These are phyloP conservation scores for Tricholoma flavovirens DNA, from an alignment of 768 basidiomycete genomes.

Conservation along the genomic window DNA sequence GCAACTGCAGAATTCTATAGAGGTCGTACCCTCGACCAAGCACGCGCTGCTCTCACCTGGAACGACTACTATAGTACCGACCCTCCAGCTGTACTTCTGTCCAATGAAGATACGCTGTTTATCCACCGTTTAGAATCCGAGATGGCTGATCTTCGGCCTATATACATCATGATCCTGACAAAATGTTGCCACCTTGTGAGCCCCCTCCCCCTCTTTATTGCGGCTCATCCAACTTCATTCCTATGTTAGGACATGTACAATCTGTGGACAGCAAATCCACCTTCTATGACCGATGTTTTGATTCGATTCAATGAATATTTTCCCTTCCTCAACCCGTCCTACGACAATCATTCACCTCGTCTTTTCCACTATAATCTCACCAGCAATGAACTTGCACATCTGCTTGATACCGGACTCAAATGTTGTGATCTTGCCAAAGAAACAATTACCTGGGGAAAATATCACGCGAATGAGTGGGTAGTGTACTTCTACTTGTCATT, in stretches of 20 bases:
- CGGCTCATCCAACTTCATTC: not conserved
- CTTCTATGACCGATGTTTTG: constrained; percentile 29
- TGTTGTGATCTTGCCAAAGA: constrained; percentile 14
- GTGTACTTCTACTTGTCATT: not conserved
- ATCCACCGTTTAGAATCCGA: constrained; percentile 14
- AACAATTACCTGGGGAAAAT: constrained; percentile 18
- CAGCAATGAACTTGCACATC: constrained; percentile 13
- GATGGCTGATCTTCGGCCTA: constrained; percentile 18
- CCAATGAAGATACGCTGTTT: constrained; percentile 15
- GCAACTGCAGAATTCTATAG: constrained; percentile 34
- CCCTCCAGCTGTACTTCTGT: constrained; percentile 9
- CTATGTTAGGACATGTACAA: constrained; percentile 27
- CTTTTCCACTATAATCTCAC: constrained; percentile 25
- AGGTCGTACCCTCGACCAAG: constrained; percentile 20
- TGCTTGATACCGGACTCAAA: constrained; percentile 12
- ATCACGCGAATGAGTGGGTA: constrained; percentile 12
- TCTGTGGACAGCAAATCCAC: constrained; percentile 22
- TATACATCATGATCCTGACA: constrained; percentile 28
- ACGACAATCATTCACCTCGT: constrained; percentile 14
- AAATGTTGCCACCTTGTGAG: constrained; percentile 26
- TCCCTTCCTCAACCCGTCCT: constrained; percentile 22
- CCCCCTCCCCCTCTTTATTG: not conserved
- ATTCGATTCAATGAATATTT: constrained; percentile 38
- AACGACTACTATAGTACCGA: constrained; percentile 23
- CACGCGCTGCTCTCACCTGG: constrained; percentile 21